Base-by-base conservation (phyloP, 1,284 basidiomycete genomes). In the Pseudozyma sp. region DNA sequence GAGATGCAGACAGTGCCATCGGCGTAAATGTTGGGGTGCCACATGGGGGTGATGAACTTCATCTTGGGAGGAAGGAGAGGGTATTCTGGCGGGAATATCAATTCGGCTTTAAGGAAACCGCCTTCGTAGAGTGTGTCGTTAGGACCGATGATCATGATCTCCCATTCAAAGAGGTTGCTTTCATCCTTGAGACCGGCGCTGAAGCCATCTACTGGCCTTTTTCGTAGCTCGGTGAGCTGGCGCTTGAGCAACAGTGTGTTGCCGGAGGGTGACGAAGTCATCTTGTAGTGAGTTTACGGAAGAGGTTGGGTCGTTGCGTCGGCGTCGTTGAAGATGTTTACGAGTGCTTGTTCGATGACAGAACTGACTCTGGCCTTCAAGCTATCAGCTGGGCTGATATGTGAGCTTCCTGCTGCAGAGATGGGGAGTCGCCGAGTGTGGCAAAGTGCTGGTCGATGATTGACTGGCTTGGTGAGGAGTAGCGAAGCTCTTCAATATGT, bases 21-120 rank as follows among this genome's bases (percentile, higher is more conserved):
- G 19, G 90, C 83, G 84, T 98, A 99, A 51, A 85, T 93, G 86
- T 97, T 99, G 13, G 97, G 96, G 87, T 99, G 96, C 96, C 96
- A 98, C 95, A 99, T 98, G 68, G 91, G 91, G 6, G 95, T 95
- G 73, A 92, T 89, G 85, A 99, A 99, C 60, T 90, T 90, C 93
- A 99, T 94, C 90, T 93, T 96, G 42, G 96, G 96, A 18, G 96
- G 96, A 42, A 91, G 87, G 56, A 97, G 87, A 18, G 96, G 96
- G 85, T 92, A 99, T 85, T 85, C 83, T 65, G 72, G 71, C 8
- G 83, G 83, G 50, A 85, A 85, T 56, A 77, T 73, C 56, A 85
- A 76, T 63, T 84, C 82, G 31, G 83, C 83, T n/a, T 65, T 56
- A 13, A 85, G 64, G 70, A 85, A 84, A 34, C 83, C 83, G 55